Evolutionary conservation across 768 basidiomycete species (phyloP), one percentile per base, ranked within the genome.

Genomic region (Tulasnella sp.): DNA sequence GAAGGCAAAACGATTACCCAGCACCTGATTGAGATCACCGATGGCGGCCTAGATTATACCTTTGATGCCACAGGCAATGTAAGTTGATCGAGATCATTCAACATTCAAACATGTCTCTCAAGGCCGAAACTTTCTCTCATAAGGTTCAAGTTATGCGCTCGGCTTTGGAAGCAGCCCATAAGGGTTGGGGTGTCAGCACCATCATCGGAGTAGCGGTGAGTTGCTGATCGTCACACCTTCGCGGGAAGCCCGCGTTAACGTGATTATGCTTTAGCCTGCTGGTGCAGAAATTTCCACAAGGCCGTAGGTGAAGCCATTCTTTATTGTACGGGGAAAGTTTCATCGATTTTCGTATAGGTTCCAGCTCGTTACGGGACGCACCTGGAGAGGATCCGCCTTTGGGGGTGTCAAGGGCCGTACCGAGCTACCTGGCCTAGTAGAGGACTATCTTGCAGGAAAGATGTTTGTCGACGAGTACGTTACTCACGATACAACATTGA

Each of bases 401-500:
- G 98, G 98, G 78, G 98, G 98, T 76, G 97, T 99, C 82, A 99
- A 99, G 87, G 98, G 97, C 46, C 91, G 98, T 79, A 96, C 97
- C 24, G 97, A 99, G 86, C 88, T 98, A 58, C 97, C 97, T 68
- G 94, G 94, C 34, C 91, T 98, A 44, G 96, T 98, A 10, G 92
- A 97, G 93, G 95, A 96, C 82, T 97, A 97, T 85, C 89, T 96
- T 80, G 84, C 87, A 24, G 94, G 94, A 78, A 92, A 89, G 82
- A 87, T 97, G 83, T 95, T 93, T 87, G 91, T 99, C 76, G 97
- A 99, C 84, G 95, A 99, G 85, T 99, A 97, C 85, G 92, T 99
- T 80, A 97, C 97, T 72, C 97, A 99, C 86, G 87, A 90, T 82
- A 90, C 92, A 83, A 89, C 86, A 58, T 87, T 97, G 46, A 88